phyloP scores from a whole-genome alignment of 2,329 filamentous ascomycete genomes.

The Penicillium glabrum region DNA sequence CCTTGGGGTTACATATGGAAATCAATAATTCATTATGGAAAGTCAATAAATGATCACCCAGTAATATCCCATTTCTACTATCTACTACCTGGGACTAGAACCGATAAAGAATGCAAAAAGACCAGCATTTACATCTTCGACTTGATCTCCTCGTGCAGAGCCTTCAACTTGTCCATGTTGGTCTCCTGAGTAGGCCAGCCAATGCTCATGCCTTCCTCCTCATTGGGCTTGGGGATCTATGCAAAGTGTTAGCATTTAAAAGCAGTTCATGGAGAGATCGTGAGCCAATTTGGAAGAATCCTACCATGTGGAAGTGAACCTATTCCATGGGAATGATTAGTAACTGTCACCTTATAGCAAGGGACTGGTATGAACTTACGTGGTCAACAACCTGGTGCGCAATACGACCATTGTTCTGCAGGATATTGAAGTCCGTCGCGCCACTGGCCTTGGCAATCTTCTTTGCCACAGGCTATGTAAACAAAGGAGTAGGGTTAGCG shows the following conservation, averaged over 20 bases:
- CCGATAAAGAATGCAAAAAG: conserved; percentile 2
- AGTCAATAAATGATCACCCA: not conserved
- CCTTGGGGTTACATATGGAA: not conserved
- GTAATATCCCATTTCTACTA: not conserved
- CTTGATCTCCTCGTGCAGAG: conserved; percentile 79
- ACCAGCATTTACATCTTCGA: conserved; percentile 69
- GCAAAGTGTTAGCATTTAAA: not conserved
- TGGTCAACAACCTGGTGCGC: conserved; percentile 94
- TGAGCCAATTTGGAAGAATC: conserved; percentile 17
- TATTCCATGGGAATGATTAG: conserved; percentile 33
- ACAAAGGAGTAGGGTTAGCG: conserved; percentile 5
- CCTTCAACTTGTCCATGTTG: conserved; percentile 82
- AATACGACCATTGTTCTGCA: conserved; percentile 92
- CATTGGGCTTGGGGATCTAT: conserved; percentile 91
- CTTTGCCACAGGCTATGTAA: conserved; percentile 71
- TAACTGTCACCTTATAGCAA: not conserved
- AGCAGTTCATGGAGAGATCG: not conserved
- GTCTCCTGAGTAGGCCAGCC: conserved; percentile 73
- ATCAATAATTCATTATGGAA: not conserved
- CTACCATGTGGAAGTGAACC: conserved; percentile 93
- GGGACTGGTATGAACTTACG: conserved; percentile 54
- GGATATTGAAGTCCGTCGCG: conserved; percentile 80
- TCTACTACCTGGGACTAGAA: conserved; percentile 3
- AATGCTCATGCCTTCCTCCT: conserved; percentile 74
- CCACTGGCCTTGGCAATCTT: conserved; percentile 77